Percentiles rank a stretch among this genome's conserved stretches.
These are phyloP conservation scores for Solanum chaucha DNA, from an alignment of 257 asterid genomes.

Conservation along the genomic window DNA sequence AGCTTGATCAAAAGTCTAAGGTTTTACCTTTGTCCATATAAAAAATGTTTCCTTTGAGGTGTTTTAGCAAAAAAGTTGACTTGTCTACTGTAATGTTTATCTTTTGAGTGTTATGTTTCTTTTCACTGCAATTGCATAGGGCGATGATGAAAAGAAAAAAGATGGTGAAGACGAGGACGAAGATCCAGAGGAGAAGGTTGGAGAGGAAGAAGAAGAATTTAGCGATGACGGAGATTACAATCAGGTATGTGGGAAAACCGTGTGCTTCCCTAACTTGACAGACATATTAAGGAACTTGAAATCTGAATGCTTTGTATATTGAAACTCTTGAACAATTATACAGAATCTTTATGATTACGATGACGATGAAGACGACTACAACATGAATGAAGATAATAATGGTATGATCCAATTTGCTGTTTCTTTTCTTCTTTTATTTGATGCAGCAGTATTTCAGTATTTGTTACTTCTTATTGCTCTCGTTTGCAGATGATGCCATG, in stretches of 20 bases:
- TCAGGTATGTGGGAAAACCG: slow-evolving; percentile 24
- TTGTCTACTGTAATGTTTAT: not conserved
- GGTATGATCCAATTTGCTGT: slow-evolving; percentile 18
- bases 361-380: slow-evolving; percentile 72
- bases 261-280: not conserved
- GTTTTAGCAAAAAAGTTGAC: not conserved
- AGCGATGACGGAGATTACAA: slow-evolving; percentile 61
- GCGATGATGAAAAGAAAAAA: slow-evolving; percentile 19
- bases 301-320: not conserved
- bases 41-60: not conserved
- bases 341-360: slow-evolving; percentile 46
- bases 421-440: not conserved
- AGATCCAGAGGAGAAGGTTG: slow-evolving; percentile 31
- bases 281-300: not conserved
- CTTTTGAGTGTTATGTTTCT: not conserved
- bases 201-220: slow-evolving; percentile 47
- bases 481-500: not conserved
- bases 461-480: not conserved
- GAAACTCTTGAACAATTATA: not conserved
- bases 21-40: slow-evolving; percentile 9
- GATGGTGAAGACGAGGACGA: slow-evolving; percentile 53
- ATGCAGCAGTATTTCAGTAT: not conserved
- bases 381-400: slow-evolving; percentile 38
- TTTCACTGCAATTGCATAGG: slow-evolving; percentile 20
- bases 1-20: slow-evolving; percentile 34